Evolutionary conservation across 495 filamentous ascomycete genomes (phyloP), one percentile per base, ranked within the genome.

Genomic region (Hypomontagnella monticulosa): DNA sequence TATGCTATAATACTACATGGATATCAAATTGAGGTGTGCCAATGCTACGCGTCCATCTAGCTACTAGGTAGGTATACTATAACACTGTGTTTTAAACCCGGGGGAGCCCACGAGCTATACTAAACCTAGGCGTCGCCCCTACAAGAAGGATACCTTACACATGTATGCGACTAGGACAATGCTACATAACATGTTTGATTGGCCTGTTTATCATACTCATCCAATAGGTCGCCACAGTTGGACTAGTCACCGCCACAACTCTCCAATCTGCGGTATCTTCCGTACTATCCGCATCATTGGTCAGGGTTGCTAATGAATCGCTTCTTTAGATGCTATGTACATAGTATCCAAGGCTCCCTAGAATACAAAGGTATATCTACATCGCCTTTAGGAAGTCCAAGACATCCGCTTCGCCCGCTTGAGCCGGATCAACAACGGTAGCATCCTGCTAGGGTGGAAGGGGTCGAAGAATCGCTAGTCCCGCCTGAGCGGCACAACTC

Each of bases 141-240:
- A 27, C 23, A 27, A 6, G 3, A 27, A 27, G 23, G 2, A 27
- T 27, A 27, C 23, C 23, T 27, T 27, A 27, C 23, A n/a, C n/a
- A n/a, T n/a, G n/a, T n/a, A n/a, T n/a, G n/a, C n/a, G n/a, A n/a
- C n/a, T n/a, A n/a, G n/a, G n/a, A n/a, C n/a, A 27, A 6, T 27
- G 6, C 23, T 27, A 27, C 23, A 6, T 27, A 27, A 2, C 6
- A 27, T 27, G 23, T 27, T 52, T 65, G 46, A 65, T 65, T 65
- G 55, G 62, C 38, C 41, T 58, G 7, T 46, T 32, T 7, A 44
- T 38, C 47, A 15, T 49, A 16, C 37, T 43, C 44, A 30, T 61
- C 15, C 23, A 47, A 66, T 61, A 57, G 53, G 54, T 66, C 55
- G 66, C 60, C 66, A 60, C 66, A 59, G 19, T 32, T 18, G 10